Evolutionary conservation across 139 green algal species (phyloP).

Genomic region (Picochlorum sp.): DNA sequence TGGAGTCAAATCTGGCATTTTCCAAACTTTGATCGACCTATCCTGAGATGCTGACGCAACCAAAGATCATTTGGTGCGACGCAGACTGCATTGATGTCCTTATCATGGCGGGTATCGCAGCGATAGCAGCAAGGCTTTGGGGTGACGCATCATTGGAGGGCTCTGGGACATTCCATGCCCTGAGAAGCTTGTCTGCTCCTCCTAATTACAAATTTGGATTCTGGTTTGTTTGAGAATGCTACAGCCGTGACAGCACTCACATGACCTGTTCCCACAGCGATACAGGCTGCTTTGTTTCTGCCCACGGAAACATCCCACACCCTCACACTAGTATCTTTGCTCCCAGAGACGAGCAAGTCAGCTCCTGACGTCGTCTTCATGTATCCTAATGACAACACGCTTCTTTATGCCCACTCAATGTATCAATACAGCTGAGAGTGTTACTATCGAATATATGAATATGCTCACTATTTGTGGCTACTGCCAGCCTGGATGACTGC

Average conservation of each 20-base stretch:
- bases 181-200: conserved; percentile 80
- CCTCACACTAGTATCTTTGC: conserved; percentile 80
- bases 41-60: conserved; percentile 76
- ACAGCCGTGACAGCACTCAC: conserved; percentile 72
- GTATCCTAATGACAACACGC: conserved; percentile 55
- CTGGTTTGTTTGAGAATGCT: conserved; percentile 44
- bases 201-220: conserved; percentile 54
- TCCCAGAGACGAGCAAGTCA: conserved; percentile 51
- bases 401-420: conserved; percentile 52
- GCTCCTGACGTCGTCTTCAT: conserved; percentile 2
- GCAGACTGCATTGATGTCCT: conserved; percentile 92
- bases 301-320: conserved; percentile 62
- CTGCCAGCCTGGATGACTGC: conserved; percentile 30
- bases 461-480: conserved; percentile 69
- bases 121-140: conserved; percentile 2
- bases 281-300: conserved; percentile 41
- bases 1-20: conserved; percentile 65
- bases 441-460: conserved; percentile 68
- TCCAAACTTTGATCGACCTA: conserved; percentile 77
- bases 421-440: conserved; percentile 41
- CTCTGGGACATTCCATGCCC: conserved; percentile 67
- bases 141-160: conserved; percentile 1
- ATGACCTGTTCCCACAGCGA: conserved; percentile 62
- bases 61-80: conserved; percentile 45
- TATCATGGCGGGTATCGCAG: conserved; percentile 91